Evolutionary conservation across 345 rosid species (phyloP).

Genomic region (Linum usitatissimum): DNA sequence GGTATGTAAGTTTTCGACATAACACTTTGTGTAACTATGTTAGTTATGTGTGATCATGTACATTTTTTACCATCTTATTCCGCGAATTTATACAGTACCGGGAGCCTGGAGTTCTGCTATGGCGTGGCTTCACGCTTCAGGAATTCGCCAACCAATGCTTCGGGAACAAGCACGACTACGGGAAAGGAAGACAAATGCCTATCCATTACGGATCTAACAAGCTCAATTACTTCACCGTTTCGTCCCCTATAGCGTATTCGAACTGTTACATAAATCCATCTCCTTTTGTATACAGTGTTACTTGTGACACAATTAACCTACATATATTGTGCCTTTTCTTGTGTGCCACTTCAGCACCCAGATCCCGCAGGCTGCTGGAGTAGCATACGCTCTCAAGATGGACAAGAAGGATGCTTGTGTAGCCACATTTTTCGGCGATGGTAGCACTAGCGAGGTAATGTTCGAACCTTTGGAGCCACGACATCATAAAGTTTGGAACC

Average conservation of each 20-base stretch:
- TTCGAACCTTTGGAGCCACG: too few species aligned
- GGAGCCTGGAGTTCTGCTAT: constrained; percentile 58
- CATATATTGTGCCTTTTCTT: not conserved
- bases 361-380: constrained; percentile 72
- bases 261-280: not conserved
- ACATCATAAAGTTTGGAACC: too few species aligned
- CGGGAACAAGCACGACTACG: constrained; percentile 58
- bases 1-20: constrained; percentile 15
- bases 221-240: constrained; percentile 57
- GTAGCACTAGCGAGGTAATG: constrained; percentile 67
- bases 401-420: constrained; percentile 57
- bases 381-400: constrained; percentile 69
- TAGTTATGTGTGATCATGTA: too few species aligned
- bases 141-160: constrained; percentile 65
- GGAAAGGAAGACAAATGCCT: constrained; percentile 86
- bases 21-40: not conserved
- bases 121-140: constrained; percentile 71
- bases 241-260: constrained; percentile 68
- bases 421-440: constrained; percentile 59
- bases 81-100: constrained; percentile 37
- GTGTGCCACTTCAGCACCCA: constrained; percentile 41
- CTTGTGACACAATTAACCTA: not conserved
- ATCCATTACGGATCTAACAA: constrained; percentile 63
- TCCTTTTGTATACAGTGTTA: not conserved
- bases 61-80: too few species aligned